Base-by-base conservation (phyloP, 192 early-diverging fungal species). In the Dispira parvispora region DNA sequence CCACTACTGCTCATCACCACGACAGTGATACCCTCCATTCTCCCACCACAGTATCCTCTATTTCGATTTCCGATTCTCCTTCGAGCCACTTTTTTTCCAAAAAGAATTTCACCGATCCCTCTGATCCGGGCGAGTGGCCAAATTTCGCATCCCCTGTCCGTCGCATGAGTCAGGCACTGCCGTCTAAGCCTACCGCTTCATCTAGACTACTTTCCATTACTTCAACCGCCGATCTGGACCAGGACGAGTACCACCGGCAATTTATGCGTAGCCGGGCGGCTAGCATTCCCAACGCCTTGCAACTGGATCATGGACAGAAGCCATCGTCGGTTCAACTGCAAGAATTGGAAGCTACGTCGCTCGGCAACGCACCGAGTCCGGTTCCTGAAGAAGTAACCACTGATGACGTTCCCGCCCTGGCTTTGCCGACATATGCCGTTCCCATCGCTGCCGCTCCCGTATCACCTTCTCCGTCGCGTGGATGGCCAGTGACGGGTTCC, bases 231-330 rank as follows among this genome's bases (percentile, higher is more conserved):
- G 57, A 60, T 16, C 57, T 43, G 18, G 28, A 60, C 32, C 57
- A 13, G 4, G 42, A 60, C 42, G 57, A 27, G 25, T 60, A 60
- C 14, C 57, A 60, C 57, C 57, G 57, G 21, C 25, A 42, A 14
- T 43, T 60, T 12, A 27, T 60, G 28, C 57, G 57, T 43, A 27
- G 38, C 38, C 57, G 57, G 16, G 57, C 57, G 21, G 57, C 57
- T 16, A 60, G 57, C 27, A 60, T 60, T 43, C 57, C 57, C 28
- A 60, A 60, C 57, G 43, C 43, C 27, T 27, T 60, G 42, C 57
- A 60, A 10, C 1, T 43, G 26, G 57, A 60, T 21, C 47, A 49
- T 16, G 4, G 2, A 3, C 18, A 16, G 2, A 21, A 21, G 18
- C 18, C 47, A 21, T 16, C 18, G 21, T 49, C 47, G 21, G 18